These are phyloP conservation scores for Isoetes taiwanensis DNA, from an alignment of 75 land plant species.

Conservation along the genomic window DNA sequence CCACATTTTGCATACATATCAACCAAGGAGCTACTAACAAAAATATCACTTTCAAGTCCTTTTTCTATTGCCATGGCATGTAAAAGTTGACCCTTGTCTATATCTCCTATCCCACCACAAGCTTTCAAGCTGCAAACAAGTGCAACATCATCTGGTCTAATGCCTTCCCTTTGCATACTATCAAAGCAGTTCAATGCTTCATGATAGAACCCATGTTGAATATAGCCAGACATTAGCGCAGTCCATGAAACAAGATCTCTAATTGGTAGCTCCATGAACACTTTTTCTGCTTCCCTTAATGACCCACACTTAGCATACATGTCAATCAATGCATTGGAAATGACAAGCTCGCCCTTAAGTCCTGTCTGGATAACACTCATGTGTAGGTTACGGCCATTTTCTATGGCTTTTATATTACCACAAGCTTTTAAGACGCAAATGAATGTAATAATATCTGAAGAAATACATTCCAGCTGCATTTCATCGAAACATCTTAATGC, in stretches of 20 bases:
- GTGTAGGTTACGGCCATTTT: no score
- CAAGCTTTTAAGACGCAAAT: slow-evolving; percentile 1
- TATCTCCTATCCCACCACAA: slow-evolving; percentile 10
- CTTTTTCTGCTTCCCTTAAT: no score
- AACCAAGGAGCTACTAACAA: slow-evolving; percentile 16
- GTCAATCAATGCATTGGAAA: no score
- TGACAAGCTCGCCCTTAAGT: no score
- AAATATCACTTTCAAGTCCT: slow-evolving; percentile 5
- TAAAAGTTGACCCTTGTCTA: slow-evolving; percentile 8
- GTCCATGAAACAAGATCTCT: slow-evolving; percentile 21
- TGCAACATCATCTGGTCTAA: slow-evolving; percentile 6
- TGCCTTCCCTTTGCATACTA: neutral
- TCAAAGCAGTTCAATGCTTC: slow-evolving; percentile 8
- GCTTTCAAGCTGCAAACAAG: slow-evolving; percentile 12
- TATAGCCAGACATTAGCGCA: slow-evolving; percentile 14
- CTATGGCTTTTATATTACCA: neutral
- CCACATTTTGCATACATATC: slow-evolving; percentile 33
- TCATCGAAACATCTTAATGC: neutral
- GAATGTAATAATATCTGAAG: slow-evolving; percentile 8
- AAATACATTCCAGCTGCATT: slow-evolving; percentile 1
- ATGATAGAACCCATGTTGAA: slow-evolving; percentile 5
- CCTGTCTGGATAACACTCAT: no score
- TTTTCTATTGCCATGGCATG: slow-evolving; percentile 10
- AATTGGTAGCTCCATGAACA: no score
- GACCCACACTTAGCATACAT: no score